Percentiles rank a stretch among this genome's conserved stretches.
phyloP scores from a whole-genome alignment of 805 yeast species.

The Sugiyamaella lignohabitans region DNA sequence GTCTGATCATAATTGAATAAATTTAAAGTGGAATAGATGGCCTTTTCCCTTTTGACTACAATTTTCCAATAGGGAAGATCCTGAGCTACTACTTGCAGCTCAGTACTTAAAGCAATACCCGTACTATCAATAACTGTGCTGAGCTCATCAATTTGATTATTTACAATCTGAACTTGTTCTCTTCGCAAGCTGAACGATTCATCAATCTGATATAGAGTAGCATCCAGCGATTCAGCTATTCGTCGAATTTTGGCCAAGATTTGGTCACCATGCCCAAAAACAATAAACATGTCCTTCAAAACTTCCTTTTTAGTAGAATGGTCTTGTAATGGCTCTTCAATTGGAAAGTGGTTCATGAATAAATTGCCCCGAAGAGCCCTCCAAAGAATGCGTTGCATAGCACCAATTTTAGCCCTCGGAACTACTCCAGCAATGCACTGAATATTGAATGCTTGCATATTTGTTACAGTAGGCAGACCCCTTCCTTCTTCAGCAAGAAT shows the following conservation, averaged over 20 bases:
- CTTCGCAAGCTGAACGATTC: slow-evolving; percentile 37
- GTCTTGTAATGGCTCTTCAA: slow-evolving; percentile 61
- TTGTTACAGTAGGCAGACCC: slow-evolving; percentile 2
- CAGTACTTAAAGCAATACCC: slow-evolving; percentile 61
- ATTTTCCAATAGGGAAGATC: slow-evolving; percentile 71
- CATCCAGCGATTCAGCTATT: slow-evolving; percentile 85
- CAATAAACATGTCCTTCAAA: slow-evolving; percentile 75
- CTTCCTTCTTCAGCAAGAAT: slow-evolving; percentile 9
- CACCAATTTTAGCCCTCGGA: slow-evolving; percentile 57
- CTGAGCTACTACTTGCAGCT: slow-evolving; percentile 67
- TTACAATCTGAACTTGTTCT: slow-evolving; percentile 34
- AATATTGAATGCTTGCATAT: slow-evolving; percentile 28
- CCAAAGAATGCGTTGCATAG: slow-evolving; percentile 82
- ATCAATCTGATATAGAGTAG: slow-evolving; percentile 61
- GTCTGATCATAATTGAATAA: slow-evolving; percentile 73
- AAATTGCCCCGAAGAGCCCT: slow-evolving; percentile 89
- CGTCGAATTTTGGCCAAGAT: slow-evolving; percentile 65
- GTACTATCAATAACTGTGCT: slow-evolving; percentile 58
- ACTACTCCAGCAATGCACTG: slow-evolving; percentile 75
- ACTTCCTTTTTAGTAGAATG: slow-evolving; percentile 46
- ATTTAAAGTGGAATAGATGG: slow-evolving; percentile 71
- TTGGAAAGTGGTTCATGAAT: slow-evolving; percentile 65
- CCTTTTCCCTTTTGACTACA: slow-evolving; percentile 67
- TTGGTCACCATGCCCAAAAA: slow-evolving; percentile 83
- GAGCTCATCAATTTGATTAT: slow-evolving; percentile 46